Evolutionary conservation across 805 yeast species (phyloP).

Genomic region (Lachancea lanzarotensis): DNA sequence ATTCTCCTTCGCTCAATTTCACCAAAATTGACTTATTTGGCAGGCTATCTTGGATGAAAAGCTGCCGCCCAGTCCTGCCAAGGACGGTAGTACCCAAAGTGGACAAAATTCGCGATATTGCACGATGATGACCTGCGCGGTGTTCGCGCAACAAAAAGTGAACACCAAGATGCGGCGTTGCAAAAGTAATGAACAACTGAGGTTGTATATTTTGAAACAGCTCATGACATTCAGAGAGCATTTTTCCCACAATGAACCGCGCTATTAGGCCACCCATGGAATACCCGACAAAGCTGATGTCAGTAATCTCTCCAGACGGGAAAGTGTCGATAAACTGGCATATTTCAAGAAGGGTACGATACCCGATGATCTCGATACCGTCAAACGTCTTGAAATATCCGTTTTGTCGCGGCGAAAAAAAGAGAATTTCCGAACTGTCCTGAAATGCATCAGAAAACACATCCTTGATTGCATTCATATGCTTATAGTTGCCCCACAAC

Average conservation of each 20-base stretch:
- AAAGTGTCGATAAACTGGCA: constrained; percentile 36
- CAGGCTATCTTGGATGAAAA: constrained; percentile 46
- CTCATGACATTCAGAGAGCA: constrained; percentile 44
- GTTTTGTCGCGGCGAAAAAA: constrained; percentile 52
- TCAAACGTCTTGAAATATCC: constrained; percentile 75
- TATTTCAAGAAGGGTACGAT: constrained; percentile 63
- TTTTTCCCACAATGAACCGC: constrained; percentile 71
- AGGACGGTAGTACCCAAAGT: constrained; percentile 46
- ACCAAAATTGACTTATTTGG: constrained; percentile 38
- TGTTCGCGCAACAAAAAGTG: constrained; percentile 39
- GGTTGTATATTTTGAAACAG: constrained; percentile 59
- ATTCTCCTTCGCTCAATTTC: constrained; percentile 36
- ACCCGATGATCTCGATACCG: constrained; percentile 70
- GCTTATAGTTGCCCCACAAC: constrained; percentile 63
- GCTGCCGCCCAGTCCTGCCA: constrained; percentile 68
- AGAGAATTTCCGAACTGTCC: constrained; percentile 36
- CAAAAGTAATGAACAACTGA: constrained; percentile 56
- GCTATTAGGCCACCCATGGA: constrained; percentile 84
- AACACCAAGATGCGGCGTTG: constrained; percentile 71
- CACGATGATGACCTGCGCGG: constrained; percentile 7
- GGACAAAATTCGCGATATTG: constrained; percentile 34
- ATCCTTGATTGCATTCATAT: constrained; percentile 44
- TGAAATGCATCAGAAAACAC: constrained; percentile 35
- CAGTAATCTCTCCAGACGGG: constrained; percentile 28
- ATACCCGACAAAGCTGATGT: constrained; percentile 77